Evolutionary conservation across 2,329 filamentous ascomycete species (phyloP).

Genomic region (Fusarium sp.): DNA sequence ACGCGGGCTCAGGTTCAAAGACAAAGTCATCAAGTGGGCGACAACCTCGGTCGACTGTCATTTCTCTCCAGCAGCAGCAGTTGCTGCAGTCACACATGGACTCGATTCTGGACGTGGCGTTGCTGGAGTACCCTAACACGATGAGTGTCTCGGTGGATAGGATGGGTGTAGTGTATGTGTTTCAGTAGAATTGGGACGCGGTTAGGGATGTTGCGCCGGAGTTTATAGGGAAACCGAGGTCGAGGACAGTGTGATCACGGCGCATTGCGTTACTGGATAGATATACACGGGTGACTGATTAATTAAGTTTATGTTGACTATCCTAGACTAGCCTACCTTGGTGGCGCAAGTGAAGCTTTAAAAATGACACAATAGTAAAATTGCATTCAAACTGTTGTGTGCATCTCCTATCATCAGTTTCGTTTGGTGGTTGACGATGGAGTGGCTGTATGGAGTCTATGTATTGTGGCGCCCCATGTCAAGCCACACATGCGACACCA

Average conservation of each 20-base stretch:
- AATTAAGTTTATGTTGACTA: background rate
- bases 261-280: background rate
- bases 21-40: slow-evolving; percentile 50
- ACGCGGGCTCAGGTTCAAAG: slow-evolving; percentile 48
- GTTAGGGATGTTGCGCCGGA: slow-evolving; percentile 6
- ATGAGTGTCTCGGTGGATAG: slow-evolving; percentile 94
- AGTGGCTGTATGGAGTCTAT: slow-evolving; percentile 20
- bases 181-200: slow-evolving; percentile 56
- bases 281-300: background rate
- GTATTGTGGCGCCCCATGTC: slow-evolving; percentile 29
- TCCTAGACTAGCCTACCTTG: too few species aligned
- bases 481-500: slow-evolving; percentile 34
- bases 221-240: slow-evolving; percentile 15
- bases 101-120: slow-evolving; percentile 85
- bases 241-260: slow-evolving; percentile 25
- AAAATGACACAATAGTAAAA: background rate
- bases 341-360: background rate
- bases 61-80: slow-evolving; percentile 88
- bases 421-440: background rate
- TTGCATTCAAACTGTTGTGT: background rate
- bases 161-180: slow-evolving; percentile 90
- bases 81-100: slow-evolving; percentile 89
- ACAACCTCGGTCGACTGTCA: slow-evolving; percentile 82
- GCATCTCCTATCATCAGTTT: background rate
- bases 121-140: slow-evolving; percentile 89